These are phyloP conservation scores for Phlebiopsis gigantea DNA, from an alignment of 768 basidiomycete genomes.

Conservation along the genomic window DNA sequence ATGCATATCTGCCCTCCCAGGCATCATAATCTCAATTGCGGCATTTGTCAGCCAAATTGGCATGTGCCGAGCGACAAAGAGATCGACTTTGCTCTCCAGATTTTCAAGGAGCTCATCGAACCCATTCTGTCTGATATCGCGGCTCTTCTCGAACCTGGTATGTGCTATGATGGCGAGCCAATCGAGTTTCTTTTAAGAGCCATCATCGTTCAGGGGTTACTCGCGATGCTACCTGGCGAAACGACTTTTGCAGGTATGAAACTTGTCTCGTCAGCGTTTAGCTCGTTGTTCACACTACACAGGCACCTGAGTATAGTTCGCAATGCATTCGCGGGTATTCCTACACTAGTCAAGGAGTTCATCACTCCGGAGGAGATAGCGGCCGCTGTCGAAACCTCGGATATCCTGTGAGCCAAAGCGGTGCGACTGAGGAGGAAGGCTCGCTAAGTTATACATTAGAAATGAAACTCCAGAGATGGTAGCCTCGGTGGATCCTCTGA, in stretches of 20 bases:
- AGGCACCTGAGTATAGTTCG: constrained; percentile 70
- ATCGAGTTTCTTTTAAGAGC: not conserved
- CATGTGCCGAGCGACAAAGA: constrained; percentile 69
- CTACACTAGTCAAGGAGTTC: constrained; percentile 55
- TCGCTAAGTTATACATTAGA: constrained; percentile 29
- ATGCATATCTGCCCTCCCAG: constrained; percentile 20
- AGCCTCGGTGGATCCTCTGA: constrained; percentile 52
- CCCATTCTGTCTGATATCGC: constrained; percentile 58
- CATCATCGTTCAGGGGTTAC: constrained; percentile 31
- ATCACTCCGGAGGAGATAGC: constrained; percentile 45
- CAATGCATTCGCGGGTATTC: constrained; percentile 70
- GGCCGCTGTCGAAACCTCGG: constrained; percentile 44
- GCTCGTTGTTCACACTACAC: not conserved
- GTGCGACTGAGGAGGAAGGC: not conserved
- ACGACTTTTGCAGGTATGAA: constrained; percentile 76
- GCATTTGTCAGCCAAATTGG: constrained; percentile 57
- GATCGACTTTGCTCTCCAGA: constrained; percentile 64
- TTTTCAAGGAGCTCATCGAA: constrained; percentile 63
- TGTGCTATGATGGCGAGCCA: too few relatives aligned
- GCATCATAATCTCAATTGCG: too few relatives aligned
- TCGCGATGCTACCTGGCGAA: constrained; percentile 67
- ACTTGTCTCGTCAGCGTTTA: not conserved
- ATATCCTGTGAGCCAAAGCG: constrained; percentile 61
- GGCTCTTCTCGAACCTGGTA: constrained; percentile 47
- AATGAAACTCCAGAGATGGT: constrained; percentile 78